Evolutionary conservation across 441 rosid genomes (phyloP).

Genomic region (Arabidopsis hybrid): DNA sequence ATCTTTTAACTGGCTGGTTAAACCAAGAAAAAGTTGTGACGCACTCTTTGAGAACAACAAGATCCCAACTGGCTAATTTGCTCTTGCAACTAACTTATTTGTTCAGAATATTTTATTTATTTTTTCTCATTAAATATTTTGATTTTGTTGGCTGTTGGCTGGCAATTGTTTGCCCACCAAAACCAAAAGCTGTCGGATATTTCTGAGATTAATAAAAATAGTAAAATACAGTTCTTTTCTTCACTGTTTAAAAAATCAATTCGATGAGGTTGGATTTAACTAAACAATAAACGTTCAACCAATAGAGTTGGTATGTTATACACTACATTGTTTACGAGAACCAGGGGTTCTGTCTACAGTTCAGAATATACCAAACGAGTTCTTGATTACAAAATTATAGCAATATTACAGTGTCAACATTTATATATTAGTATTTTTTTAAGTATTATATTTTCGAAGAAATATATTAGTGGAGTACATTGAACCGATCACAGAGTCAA

Average conservation of each 20-base stretch:
- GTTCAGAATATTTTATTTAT: constrained; percentile 21
- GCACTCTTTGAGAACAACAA: background rate
- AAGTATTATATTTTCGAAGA: background rate
- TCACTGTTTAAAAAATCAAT: background rate
- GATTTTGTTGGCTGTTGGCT: constrained; percentile 36
- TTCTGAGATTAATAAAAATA: background rate
- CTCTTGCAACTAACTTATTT: constrained; percentile 41
- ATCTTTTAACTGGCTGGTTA: background rate
- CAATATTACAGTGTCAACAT: background rate
- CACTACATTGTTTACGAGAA: constrained; percentile 8
- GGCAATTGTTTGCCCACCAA: constrained; percentile 24
- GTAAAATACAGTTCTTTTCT: background rate
- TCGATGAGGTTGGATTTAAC: constrained; percentile 20
- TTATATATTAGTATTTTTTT: background rate
- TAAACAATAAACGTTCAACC: constrained; percentile 21
- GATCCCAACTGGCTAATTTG: constrained; percentile 28
- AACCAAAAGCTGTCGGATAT: constrained; percentile 7
- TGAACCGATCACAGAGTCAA: constrained; percentile 1
- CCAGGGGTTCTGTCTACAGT: constrained; percentile 1
- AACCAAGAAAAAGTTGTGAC: background rate
- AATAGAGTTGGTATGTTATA: constrained; percentile 25
- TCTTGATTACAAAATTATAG: background rate
- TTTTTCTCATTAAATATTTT: background rate
- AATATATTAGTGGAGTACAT: background rate
- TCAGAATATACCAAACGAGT: background rate